Evolutionary conservation across 2,329 filamentous ascomycete genomes (phyloP), one percentile per base, ranked within the genome.

Genomic region (Thermochaetoides dissita): DNA sequence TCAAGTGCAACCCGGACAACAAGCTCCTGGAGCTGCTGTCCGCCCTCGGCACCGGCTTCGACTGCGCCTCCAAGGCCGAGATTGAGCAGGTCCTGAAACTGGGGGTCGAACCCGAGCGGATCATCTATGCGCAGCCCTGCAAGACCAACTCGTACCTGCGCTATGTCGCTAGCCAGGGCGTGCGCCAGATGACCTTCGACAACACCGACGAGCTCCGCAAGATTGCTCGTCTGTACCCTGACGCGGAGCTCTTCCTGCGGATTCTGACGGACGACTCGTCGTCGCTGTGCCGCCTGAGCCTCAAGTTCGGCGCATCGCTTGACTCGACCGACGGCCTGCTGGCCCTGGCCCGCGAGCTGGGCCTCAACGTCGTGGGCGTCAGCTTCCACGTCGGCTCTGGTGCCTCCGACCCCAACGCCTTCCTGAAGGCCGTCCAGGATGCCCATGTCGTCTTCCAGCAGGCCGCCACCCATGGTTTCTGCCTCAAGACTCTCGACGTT

Each of bases 141-240:
- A 98, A 98, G 79, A 98, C 91, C 57, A 94, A 91, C 68, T 95
- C 89, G 38, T 96, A 95, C 63, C 74, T 98, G 49, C 86, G 88
- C 58, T 94, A 88, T 58, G 91, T 93, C 50, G 79, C 83, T 57
- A 74, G 78, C 59, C 71, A 80, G 52, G 83, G 82, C 53, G 91
- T 98, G 60, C 89, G 84, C 68, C 85, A 94, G 71, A 96, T 98
- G 89, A 98, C 91, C 2, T 96, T 98, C 59, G 91, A 98, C 74
- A 98, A 98, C 56, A 78, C 83, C 60, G 91, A 98, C 62, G 91
- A 98, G 72, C 76, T 98, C 40, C 86, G 89, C 76, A 98, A 98
- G 74, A 89, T 94, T 63, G 91, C 93, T 64, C 83, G 86, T 63
- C 76, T 91, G 54, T 95, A 76, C 58, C 89, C 91, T 2, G 78